These are phyloP conservation scores for Chara braunii DNA, from an alignment of 139 green algal species.

Conservation along the genomic window DNA sequence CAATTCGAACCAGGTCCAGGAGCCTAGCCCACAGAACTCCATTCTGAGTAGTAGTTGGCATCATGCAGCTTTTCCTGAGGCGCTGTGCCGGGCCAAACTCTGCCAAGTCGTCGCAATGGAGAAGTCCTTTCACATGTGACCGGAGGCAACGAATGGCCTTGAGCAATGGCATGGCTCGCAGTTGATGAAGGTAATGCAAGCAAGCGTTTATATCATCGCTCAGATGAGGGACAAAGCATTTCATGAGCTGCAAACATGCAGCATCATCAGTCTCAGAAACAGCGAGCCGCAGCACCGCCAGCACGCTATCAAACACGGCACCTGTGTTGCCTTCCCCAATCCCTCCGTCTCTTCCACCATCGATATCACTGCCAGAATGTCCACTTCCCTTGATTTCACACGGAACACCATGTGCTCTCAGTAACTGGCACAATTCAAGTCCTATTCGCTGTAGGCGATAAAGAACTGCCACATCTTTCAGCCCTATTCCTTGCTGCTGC, in stretches of 20 bases:
- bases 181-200: background rate
- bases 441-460: conserved; percentile 11
- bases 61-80: too few species aligned
- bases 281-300: conserved; percentile 1
- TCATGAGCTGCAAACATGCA: conserved; percentile 6
- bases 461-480: conserved; percentile 3
- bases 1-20: too few species aligned
- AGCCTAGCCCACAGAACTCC: too few species aligned
- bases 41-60: too few species aligned
- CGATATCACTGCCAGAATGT: background rate
- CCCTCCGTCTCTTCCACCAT: background rate
- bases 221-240: background rate
- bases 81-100: background rate
- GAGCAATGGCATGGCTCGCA: conserved; percentile 1
- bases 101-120: background rate
- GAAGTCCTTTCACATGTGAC: background rate
- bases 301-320: conserved; percentile 6
- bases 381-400: background rate
- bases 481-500: background rate
- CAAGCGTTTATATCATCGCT: background rate
- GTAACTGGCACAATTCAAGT: background rate
- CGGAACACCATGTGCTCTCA: background rate
- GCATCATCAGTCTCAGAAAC: background rate
- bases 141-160: background rate
- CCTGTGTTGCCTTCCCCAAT: background rate